phyloP scores from a whole-genome alignment of 192 early-diverging fungal genomes.

The Entomortierella chlamydospora region DNA sequence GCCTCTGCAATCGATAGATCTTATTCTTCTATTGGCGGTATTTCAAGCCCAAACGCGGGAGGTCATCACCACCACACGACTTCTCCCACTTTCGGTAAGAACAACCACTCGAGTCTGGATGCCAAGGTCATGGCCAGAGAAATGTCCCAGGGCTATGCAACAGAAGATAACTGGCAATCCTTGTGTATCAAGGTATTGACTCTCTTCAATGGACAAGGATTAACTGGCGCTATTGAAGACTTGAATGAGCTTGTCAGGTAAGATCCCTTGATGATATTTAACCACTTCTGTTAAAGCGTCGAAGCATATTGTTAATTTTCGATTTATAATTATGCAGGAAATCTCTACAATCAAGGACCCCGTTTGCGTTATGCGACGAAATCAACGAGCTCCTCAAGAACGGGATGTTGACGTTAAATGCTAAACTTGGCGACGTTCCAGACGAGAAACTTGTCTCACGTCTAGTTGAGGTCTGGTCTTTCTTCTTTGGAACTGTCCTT shows the following conservation, averaged over 20 bases:
- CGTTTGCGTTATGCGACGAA: constrained; percentile 61
- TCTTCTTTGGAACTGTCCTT: constrained; percentile 83
- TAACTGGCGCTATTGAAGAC: constrained; percentile 87
- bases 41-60: constrained; percentile 36
- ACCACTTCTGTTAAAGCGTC: too few relatives aligned
- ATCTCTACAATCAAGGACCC: constrained; percentile 55
- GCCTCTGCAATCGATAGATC: constrained; percentile 10
- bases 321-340: constrained; percentile 28
- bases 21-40: constrained; percentile 35
- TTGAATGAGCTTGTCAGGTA: constrained; percentile 83
- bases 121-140: constrained; percentile 53
- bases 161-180: constrained; percentile 78
- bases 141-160: constrained; percentile 39
- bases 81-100: constrained; percentile 31
- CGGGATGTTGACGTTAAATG: constrained; percentile 75
- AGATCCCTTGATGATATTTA: too few relatives aligned
- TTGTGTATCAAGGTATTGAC: constrained; percentile 81
- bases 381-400: constrained; percentile 68
- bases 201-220: constrained; percentile 87
- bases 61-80: constrained; percentile 34
- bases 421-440: constrained; percentile 72
- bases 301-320: not conserved
- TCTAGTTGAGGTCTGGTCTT: constrained; percentile 82
- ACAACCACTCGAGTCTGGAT: constrained; percentile 46
- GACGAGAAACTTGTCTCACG: constrained; percentile 75